A percentile compares a stretch with the other conserved stretches of the same genome.
phyloP scores from a whole-genome alignment of 306 rosid species.

The Malus asiatica region DNA sequence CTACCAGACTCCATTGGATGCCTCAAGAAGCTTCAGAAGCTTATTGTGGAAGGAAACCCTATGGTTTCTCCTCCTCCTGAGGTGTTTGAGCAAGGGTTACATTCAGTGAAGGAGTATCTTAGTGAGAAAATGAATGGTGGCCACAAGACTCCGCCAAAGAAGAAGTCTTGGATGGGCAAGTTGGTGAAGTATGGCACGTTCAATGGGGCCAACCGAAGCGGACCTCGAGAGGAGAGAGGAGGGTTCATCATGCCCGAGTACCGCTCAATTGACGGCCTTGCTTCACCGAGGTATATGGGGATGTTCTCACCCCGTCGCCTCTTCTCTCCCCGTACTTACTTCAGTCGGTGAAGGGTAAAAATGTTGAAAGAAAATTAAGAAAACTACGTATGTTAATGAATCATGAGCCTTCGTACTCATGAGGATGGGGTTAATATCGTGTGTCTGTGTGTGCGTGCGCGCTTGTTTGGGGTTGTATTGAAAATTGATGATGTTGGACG shows the following conservation, averaged over 20 bases:
- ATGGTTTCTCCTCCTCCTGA: conserved; percentile 51
- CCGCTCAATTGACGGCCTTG: conserved; percentile 53
- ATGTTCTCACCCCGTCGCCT: conserved; percentile 85
- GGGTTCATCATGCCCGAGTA: conserved; percentile 41
- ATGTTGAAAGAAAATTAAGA: background rate
- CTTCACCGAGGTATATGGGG: conserved; percentile 56
- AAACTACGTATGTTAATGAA: background rate
- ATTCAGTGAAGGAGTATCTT: conserved; percentile 57
- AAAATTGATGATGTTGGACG: background rate
- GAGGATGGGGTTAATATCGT: conserved; percentile 1
- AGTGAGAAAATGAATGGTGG: conserved; percentile 49
- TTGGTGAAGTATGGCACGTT: conserved; percentile 51
- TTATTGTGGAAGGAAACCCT: conserved; percentile 77
- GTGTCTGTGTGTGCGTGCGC: background rate
- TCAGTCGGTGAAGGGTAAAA: conserved; percentile 22
- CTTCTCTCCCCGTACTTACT: conserved; percentile 52
- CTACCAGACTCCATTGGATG: conserved; percentile 68
- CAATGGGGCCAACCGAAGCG: conserved; percentile 23
- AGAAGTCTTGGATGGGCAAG: conserved; percentile 63
- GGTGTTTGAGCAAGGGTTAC: conserved; percentile 55
- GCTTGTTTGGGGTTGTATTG: background rate
- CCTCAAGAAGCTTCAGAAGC: conserved; percentile 55
- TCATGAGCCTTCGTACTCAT: background rate
- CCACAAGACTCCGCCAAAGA: conserved; percentile 33
- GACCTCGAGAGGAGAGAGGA: conserved; percentile 29